Base-by-base conservation (phyloP, 164 flowering plant species). In the Sedum album region DNA sequence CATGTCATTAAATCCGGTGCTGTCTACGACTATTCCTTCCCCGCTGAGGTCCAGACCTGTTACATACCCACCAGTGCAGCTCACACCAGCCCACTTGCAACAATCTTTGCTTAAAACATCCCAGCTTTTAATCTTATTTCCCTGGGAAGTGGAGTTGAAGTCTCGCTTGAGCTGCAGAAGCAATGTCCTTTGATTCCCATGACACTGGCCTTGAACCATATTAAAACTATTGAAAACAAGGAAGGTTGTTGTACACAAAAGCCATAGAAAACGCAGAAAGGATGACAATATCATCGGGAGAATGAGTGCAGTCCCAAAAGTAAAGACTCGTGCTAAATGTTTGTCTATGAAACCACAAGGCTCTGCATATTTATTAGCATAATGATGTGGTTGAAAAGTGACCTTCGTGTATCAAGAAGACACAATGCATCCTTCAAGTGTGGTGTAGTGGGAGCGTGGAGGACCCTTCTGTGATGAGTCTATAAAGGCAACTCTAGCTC, bases 71-170 rank as follows among this genome's bases (percentile, higher is more conserved):
- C n/a, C 48, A 33, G 57, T 39, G 69, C 69, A 66, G 31, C 17
- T 66, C 13, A 66, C 69, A 28, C 69, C 69, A 1, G 6, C 20
- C 69, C 36, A 66, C 21, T 6, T 5, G 53, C 69, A 66, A 23
- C 69, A 66, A 17, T 66, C 69, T n/a, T 28, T 15, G 17, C 10
- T 44, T 0, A 38, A 9, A 28, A 8, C 42, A 3, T 46, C 23
- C 60, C 60, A 55, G 31, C 60, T 55, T 31, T 55, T 55, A 7
- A 55, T 55, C 60, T 55, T 55, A 55, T 55, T 55, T 13, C 60
- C 60, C 60, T 31, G 25, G 60, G 23, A 26, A 25, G 60, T 55
- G 1, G 31, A 23, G 60, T 55, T 55, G 60, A 55, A 55, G 60
- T 55, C 60, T 4, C 25, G 60, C 14, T 55, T 55, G 4, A 55